phyloP scores from a whole-genome alignment of 2,329 filamentous ascomycete genomes.

The Aspergillus neoniger region DNA sequence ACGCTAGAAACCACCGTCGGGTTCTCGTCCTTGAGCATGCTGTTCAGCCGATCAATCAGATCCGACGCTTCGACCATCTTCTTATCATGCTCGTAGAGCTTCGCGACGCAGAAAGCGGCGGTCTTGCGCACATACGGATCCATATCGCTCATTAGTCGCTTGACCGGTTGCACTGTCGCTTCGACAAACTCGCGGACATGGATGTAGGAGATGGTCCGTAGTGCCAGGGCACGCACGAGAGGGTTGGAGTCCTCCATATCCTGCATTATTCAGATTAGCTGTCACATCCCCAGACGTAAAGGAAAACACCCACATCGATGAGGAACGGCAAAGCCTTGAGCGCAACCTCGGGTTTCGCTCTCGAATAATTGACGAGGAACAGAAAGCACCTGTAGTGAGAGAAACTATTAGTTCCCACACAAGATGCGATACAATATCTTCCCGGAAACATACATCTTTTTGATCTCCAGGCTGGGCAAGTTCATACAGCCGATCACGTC shows the following conservation, averaged over 20 bases:
- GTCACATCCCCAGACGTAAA: background rate
- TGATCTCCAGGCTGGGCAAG: constrained; percentile 92
- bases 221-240: constrained; percentile 83
- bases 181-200: constrained; percentile 96
- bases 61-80: constrained; percentile 87
- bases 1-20: constrained; percentile 96
- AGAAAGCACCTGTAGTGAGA: constrained; percentile 79
- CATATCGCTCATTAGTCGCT: constrained; percentile 76
- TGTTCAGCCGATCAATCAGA: constrained; percentile 87
- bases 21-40: constrained; percentile 90
- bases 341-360: constrained; percentile 90
- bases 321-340: constrained; percentile 88
- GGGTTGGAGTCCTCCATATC: constrained; percentile 95
- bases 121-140: constrained; percentile 98
- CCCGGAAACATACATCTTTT: constrained; percentile 78
- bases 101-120: constrained; percentile 92
- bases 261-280: constrained; percentile 45
- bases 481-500: constrained; percentile 96
- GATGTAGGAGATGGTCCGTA: constrained; percentile 96
- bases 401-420: background rate
- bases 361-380: constrained; percentile 94
- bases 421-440: background rate
- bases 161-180: constrained; percentile 81
- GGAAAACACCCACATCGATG: constrained; percentile 62
- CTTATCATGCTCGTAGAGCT: constrained; percentile 95